These are phyloP conservation scores for Apophysomyces trapeziformis DNA, from an alignment of 371 early-diverging fungal genomes.

Conservation along the genomic window DNA sequence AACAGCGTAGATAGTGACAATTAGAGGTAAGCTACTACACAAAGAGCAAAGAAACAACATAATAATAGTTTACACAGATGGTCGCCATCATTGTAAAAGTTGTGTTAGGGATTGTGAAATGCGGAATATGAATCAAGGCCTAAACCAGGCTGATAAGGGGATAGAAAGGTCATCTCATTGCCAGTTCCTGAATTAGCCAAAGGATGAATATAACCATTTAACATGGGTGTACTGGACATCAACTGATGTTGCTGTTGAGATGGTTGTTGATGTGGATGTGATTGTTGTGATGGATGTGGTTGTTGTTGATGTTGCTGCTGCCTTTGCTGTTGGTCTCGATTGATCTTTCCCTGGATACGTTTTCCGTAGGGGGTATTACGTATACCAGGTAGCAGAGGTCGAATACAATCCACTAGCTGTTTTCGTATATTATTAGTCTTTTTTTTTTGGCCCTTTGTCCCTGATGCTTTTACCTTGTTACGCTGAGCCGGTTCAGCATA, in stretches of 20 bases:
- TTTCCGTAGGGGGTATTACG: constrained; percentile 90
- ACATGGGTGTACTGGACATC: constrained; percentile 3
- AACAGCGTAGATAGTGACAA: constrained; percentile 10
- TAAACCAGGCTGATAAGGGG: constrained; percentile 17
- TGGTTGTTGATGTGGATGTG: background rate
- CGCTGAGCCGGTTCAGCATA: constrained; percentile 83
- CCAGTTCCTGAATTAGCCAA: constrained; percentile 12
- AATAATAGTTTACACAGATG: constrained; percentile 11
- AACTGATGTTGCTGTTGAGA: constrained; percentile 2
- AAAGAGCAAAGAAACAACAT: constrained; percentile 8
- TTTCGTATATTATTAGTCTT: background rate
- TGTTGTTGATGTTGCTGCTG: constrained; percentile 17
- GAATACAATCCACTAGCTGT: constrained; percentile 76
- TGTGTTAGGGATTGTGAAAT: constrained; percentile 19
- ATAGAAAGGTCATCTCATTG: constrained; percentile 18
- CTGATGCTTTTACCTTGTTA: constrained; percentile 44
- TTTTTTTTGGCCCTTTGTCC: too few species aligned
- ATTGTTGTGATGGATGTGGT: too few species aligned
- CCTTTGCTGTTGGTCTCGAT: constrained; percentile 55
- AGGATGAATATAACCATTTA: constrained; percentile 19
- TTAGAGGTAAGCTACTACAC: constrained; percentile 10
- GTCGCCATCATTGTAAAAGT: constrained; percentile 1
- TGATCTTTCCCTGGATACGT: constrained; percentile 83
- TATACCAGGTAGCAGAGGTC: constrained; percentile 77
- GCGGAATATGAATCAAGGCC: constrained; percentile 15